phyloP scores from a whole-genome alignment of 2,329 filamentous ascomycete species.

The Drechslerella stenobrocha region DNA sequence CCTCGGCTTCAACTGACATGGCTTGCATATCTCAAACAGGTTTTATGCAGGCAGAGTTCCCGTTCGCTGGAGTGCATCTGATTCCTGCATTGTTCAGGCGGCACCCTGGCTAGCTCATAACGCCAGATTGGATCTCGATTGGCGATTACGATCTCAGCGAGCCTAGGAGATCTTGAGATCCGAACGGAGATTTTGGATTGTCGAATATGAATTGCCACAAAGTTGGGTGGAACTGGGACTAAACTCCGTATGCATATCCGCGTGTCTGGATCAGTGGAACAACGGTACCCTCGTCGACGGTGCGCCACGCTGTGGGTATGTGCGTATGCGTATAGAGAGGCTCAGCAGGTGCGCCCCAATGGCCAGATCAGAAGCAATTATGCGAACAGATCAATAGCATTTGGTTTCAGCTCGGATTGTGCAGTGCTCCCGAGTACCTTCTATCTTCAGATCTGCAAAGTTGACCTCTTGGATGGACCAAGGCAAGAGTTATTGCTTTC shows the following conservation, averaged over 20 bases:
- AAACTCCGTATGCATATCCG: not conserved
- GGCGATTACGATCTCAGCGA: slow-evolving; percentile 43
- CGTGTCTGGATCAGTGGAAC: too few relatives aligned
- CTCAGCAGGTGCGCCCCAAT: slow-evolving; percentile 16
- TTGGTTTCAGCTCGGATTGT: slow-evolving; percentile 10
- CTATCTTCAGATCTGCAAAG: slow-evolving; percentile 6
- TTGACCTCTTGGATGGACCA: not conserved
- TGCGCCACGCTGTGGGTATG: too few relatives aligned
- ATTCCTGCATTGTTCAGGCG: slow-evolving; percentile 11
- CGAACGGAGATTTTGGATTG: not conserved
- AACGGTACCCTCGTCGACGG: too few relatives aligned
- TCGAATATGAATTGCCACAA: slow-evolving; percentile 11
- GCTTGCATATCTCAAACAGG: slow-evolving; percentile 15
- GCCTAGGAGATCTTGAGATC: slow-evolving; percentile 33
- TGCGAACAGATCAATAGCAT: too few relatives aligned
- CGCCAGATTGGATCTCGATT: slow-evolving; percentile 47
- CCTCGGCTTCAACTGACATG: slow-evolving; percentile 6
- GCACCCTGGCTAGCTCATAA: slow-evolving; percentile 25
- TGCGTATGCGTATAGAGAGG: not conserved
- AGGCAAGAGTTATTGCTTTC: slow-evolving; percentile 12
- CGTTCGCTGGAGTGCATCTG: slow-evolving; percentile 6
- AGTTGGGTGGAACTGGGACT: not conserved
- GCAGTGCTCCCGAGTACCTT: slow-evolving; percentile 2
- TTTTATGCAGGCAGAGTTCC: slow-evolving; percentile 11
- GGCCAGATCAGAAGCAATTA: slow-evolving; percentile 11